These are phyloP conservation scores for Ophiostoma quercus DNA, from an alignment of 2,329 filamentous ascomycete genomes.

Conservation along the genomic window DNA sequence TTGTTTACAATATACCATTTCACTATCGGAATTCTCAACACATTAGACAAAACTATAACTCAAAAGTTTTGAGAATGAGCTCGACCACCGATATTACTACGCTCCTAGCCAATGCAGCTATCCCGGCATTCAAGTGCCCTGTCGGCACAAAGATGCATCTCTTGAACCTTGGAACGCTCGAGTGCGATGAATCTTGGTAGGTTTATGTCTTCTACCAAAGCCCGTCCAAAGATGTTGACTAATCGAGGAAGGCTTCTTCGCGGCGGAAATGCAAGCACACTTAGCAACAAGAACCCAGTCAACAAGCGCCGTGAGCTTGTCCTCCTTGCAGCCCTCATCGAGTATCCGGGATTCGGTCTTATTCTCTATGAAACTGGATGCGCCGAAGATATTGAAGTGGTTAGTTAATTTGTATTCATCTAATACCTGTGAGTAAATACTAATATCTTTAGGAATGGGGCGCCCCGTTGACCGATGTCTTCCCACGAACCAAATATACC, in stretches of 20 bases:
- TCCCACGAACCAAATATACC: conserved; percentile 20
- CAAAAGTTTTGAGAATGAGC: background rate
- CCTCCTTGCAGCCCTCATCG: conserved; percentile 19
- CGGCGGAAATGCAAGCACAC: conserved; percentile 15
- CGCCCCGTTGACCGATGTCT: conserved; percentile 21
- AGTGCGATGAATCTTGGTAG: conserved; percentile 21
- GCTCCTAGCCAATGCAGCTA: conserved; percentile 20
- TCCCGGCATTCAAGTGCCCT: conserved; percentile 22
- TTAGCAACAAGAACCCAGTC: conserved; percentile 18
- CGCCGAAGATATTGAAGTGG: conserved; percentile 21
- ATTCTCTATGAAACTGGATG: conserved; percentile 23
- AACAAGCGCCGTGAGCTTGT: conserved; percentile 22
- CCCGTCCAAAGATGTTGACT: background rate
- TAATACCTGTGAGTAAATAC: background rate
- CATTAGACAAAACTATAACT: background rate
- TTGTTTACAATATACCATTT: background rate
- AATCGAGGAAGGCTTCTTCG: conserved; percentile 12
- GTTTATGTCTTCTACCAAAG: background rate
- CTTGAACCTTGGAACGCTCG: conserved; percentile 19
- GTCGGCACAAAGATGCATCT: conserved; percentile 21
- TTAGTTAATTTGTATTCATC: background rate
- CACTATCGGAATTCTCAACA: too few species aligned
- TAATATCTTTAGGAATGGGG: conserved; percentile 20
- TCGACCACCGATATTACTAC: conserved; percentile 14
- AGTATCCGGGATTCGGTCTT: conserved; percentile 17